phyloP scores from a whole-genome alignment of 2,329 filamentous ascomycete genomes.

The Leptographium procerum region DNA sequence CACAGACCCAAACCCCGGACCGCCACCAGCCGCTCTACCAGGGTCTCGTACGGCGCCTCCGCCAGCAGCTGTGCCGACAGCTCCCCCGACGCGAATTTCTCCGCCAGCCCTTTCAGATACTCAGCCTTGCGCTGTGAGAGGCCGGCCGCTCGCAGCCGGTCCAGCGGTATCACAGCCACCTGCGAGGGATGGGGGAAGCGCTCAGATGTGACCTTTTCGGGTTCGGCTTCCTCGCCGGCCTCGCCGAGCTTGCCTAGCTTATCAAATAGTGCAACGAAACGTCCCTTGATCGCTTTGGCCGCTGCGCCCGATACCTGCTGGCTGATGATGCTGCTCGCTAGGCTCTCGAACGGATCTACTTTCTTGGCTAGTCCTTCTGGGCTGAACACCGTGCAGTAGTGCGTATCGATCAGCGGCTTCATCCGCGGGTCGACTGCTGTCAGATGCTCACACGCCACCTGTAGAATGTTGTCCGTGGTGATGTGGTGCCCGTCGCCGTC shows the following conservation, averaged over 20 bases:
- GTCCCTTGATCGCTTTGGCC: conserved; percentile 76
- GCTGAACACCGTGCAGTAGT: conserved; percentile 71
- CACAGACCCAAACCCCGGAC: conserved; percentile 80
- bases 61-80: conserved; percentile 66
- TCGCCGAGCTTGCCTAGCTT: conserved; percentile 6
- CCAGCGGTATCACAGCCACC: conserved; percentile 52
- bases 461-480: conserved; percentile 62
- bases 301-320: conserved; percentile 94
- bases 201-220: neutral
- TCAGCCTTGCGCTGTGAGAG: conserved; percentile 92
- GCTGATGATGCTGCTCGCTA: conserved; percentile 82
- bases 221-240: conserved; percentile 1
- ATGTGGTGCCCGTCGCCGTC: conserved; percentile 23
- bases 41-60: conserved; percentile 71
- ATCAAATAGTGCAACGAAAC: conserved; percentile 66
- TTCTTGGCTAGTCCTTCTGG: conserved; percentile 71
- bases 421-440: conserved; percentile 62
- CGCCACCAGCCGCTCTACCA: conserved; percentile 70
- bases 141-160: conserved; percentile 68
- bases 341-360: conserved; percentile 76
- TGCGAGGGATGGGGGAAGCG: conserved; percentile 66
- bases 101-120: conserved; percentile 77
- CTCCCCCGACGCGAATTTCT: conserved; percentile 67
- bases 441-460: conserved; percentile 65
- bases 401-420: conserved; percentile 56